Evolutionary conservation across 2,329 filamentous ascomycete genomes (phyloP).

Genomic region (Fusarium buxicola): DNA sequence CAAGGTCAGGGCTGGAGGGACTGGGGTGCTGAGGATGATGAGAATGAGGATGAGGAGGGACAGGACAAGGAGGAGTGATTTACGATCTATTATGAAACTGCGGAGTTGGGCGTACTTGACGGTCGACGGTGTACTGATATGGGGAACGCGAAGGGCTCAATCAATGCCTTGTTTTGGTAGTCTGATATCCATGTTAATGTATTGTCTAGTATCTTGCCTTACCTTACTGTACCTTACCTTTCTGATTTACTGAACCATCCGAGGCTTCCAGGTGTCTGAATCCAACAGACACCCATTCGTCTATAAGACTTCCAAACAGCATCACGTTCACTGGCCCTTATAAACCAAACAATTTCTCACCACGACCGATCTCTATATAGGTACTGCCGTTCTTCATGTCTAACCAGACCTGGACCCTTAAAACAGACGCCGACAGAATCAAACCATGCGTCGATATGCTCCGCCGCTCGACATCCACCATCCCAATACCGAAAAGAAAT

Average conservation of each 20-base stretch:
- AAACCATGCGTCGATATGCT: background rate
- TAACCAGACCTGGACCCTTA: background rate
- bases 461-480: background rate
- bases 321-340: too few relatives aligned
- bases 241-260: background rate
- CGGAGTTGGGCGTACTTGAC: slow-evolving; percentile 35
- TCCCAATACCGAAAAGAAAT: background rate
- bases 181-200: slow-evolving; percentile 33
- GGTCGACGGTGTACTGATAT: slow-evolving; percentile 6
- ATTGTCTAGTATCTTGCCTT: slow-evolving; percentile 21
- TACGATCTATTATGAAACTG: slow-evolving; percentile 36
- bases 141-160: slow-evolving; percentile 20
- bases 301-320: too few relatives aligned
- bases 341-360: too few relatives aligned
- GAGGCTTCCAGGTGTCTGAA: background rate
- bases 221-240: background rate
- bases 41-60: slow-evolving; percentile 56
- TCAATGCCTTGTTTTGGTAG: slow-evolving; percentile 18
- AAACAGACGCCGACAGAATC: background rate
- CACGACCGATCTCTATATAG: background rate
- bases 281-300: background rate
- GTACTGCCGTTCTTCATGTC: background rate
- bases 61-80: slow-evolving; percentile 47
- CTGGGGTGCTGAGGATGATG: slow-evolving; percentile 66
- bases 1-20: slow-evolving; percentile 82